phyloP scores from a whole-genome alignment of 2,329 filamentous ascomycete species.

The Nigrospora sphaerica region DNA sequence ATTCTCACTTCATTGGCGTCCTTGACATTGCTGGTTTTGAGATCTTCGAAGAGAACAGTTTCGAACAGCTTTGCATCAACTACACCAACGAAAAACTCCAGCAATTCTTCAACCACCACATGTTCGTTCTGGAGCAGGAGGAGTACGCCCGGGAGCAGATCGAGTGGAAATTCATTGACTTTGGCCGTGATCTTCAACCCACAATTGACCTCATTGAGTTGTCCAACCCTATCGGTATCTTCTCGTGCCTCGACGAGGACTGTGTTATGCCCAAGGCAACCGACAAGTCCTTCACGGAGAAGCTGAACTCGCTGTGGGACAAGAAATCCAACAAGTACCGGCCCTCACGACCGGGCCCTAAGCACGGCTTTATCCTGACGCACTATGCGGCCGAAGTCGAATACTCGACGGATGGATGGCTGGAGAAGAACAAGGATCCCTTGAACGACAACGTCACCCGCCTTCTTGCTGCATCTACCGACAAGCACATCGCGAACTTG shows the following conservation, averaged over 20 bases:
- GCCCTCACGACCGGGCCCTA: slow-evolving; percentile 64
- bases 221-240: slow-evolving; percentile 95
- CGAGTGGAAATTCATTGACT: slow-evolving; percentile 99
- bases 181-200: slow-evolving; percentile 91
- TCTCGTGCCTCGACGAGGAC: slow-evolving; percentile 96
- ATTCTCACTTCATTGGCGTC: slow-evolving; percentile 93
- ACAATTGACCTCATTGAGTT: slow-evolving; percentile 97
- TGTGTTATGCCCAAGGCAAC: slow-evolving; percentile 99
- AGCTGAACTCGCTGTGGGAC: slow-evolving; percentile 94
- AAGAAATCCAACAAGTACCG: slow-evolving; percentile 93
- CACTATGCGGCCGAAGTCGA: slow-evolving; percentile 98
- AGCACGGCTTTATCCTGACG: slow-evolving; percentile 87
- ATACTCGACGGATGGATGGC: slow-evolving; percentile 89
- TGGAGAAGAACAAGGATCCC: slow-evolving; percentile 99
- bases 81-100: slow-evolving; percentile 99
- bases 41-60: slow-evolving; percentile 97
- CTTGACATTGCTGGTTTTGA: slow-evolving; percentile 99
- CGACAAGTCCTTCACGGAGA: slow-evolving; percentile 94
- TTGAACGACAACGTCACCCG: slow-evolving; percentile 95
- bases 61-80: slow-evolving; percentile 98
- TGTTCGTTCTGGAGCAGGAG: slow-evolving; percentile 98
- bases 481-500: slow-evolving; percentile 75
- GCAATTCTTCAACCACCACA: slow-evolving; percentile 99
- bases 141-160: slow-evolving; percentile 97
- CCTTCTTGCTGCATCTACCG: slow-evolving; percentile 72